Percentiles rank a stretch among this genome's conserved stretches.
Conservation (phyloP, 257 asterid species). For the Nyctanthes arbortristis region DNA sequence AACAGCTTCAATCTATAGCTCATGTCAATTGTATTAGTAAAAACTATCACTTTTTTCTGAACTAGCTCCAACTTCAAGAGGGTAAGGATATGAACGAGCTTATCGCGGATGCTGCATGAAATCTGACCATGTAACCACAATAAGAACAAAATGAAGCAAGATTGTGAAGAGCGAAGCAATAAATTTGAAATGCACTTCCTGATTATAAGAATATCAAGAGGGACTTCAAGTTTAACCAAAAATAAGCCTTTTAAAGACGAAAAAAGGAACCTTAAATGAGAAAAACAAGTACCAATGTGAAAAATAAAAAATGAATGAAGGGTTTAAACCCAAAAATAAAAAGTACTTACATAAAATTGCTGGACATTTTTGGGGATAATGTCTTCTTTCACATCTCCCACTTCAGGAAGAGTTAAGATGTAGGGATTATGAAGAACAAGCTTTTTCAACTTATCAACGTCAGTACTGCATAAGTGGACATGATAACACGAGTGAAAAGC, state of each 20-base stretch:
- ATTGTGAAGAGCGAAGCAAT: conserved; percentile 3
- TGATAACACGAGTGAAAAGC: conserved; percentile 22
- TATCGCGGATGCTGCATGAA: conserved; percentile 80
- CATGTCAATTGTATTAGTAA: conserved; percentile 85
- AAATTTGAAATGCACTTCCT: not conserved
- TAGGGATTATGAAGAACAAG: conserved; percentile 90
- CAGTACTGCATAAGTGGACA: conserved; percentile 60
- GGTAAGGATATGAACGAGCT: conserved; percentile 77
- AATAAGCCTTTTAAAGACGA: not conserved
- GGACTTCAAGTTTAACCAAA: not conserved
- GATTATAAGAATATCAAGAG: conserved; percentile 4
- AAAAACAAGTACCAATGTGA: conserved; percentile 4
- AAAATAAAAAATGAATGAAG: not conserved
- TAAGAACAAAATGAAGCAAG: conserved; percentile 14
- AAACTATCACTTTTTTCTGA: conserved; percentile 86
- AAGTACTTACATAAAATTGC: conserved; percentile 77
- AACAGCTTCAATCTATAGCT: conserved; percentile 87
- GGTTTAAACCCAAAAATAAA: not conserved
- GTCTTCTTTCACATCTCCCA: conserved; percentile 83
- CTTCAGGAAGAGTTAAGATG: conserved; percentile 80
- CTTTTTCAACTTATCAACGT: conserved; percentile 90
- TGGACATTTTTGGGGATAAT: conserved; percentile 83
- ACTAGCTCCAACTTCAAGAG: conserved; percentile 81
- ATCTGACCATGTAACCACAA: conserved; percentile 48
- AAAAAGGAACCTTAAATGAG: not conserved